A percentile compares a stretch with the other conserved stretches of the same genome.
phyloP scores from a whole-genome alignment of 2,329 filamentous ascomycete genomes.

The Pseudofabraea citricarpa region DNA sequence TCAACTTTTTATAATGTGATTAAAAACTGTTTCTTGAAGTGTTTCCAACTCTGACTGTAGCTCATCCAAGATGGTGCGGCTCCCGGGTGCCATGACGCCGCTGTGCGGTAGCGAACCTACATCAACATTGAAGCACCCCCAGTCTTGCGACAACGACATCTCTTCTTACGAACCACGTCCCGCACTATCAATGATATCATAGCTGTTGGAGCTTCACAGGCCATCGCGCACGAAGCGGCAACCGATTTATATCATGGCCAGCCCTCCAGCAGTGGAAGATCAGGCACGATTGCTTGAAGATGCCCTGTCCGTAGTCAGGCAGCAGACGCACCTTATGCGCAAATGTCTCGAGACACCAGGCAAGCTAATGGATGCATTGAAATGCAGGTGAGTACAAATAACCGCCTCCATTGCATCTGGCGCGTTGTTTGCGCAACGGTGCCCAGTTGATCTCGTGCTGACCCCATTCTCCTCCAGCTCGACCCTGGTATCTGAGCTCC shows the following conservation, averaged over 20 bases:
- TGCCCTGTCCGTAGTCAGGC: constrained; percentile 91
- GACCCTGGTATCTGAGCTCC: constrained; percentile 95
- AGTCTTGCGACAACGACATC: constrained; percentile 4
- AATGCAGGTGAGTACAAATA: constrained; percentile 76
- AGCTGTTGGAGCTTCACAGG: constrained; percentile 18
- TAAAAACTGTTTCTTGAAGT: too few relatives aligned
- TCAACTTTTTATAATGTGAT: too few relatives aligned
- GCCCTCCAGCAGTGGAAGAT: constrained; percentile 66
- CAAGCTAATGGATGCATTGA: constrained; percentile 99
- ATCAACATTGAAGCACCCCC: neutral
- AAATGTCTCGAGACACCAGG: constrained; percentile 95
- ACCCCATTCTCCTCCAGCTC: constrained; percentile 56
- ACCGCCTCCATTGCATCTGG: constrained; percentile 2
- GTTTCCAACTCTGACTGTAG: too few relatives aligned
- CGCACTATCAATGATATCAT: constrained; percentile 16
- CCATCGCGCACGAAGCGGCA: constrained; percentile 17
- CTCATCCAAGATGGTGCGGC: too few relatives aligned
- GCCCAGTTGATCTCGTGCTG: constrained; percentile 18
- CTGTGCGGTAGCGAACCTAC: neutral
- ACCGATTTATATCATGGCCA: constrained; percentile 35
- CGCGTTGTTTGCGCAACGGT: constrained; percentile 7
- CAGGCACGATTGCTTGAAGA: constrained; percentile 94
- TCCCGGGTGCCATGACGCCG: too few relatives aligned
- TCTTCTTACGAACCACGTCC: constrained; percentile 8
- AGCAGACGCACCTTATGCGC: constrained; percentile 96